Percentiles rank a stretch among this genome's conserved stretches.
Conservation (phyloP, 208 protist genomes). For the Trypanosoma mega region DNA sequence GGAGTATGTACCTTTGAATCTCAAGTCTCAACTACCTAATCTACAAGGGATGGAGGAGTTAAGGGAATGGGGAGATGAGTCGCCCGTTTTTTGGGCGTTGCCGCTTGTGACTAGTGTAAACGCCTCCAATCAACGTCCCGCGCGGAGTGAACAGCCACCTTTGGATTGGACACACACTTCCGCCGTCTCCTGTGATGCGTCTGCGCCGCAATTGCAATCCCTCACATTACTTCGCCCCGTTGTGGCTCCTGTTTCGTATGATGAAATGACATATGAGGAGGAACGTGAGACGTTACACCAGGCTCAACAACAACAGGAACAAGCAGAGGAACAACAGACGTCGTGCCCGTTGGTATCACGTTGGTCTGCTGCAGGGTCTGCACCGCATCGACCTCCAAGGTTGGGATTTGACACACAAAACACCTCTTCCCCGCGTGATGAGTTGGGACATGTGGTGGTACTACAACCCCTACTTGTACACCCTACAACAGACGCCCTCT, state of each 20-base stretch:
- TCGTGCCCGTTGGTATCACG: background rate
- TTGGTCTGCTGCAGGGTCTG: no score
- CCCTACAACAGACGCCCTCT: background rate
- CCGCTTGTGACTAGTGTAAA: no score
- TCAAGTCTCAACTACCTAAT: no score
- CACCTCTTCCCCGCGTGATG: background rate
- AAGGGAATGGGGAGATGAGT: no score
- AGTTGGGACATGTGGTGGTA: background rate
- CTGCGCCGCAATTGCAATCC: slow-evolving; percentile 9
- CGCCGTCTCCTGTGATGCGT: no score
- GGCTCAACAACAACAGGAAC: background rate
- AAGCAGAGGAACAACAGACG: background rate
- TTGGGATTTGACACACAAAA: background rate
- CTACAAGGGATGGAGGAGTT: no score
- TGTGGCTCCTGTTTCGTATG: background rate
- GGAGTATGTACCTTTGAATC: no score
- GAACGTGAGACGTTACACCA: slow-evolving; percentile 1
- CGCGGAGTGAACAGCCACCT: no score
- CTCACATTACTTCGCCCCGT: background rate
- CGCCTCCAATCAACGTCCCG: no score
- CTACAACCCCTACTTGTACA: background rate
- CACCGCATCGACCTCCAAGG: no score
- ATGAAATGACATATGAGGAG: slow-evolving; percentile 14
- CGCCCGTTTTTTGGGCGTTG: no score
- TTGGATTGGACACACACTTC: no score